Evolutionary conservation across 805 yeast genomes (phyloP), one percentile per base, ranked within the genome.

Genomic region (Starmerella roubikii): DNA sequence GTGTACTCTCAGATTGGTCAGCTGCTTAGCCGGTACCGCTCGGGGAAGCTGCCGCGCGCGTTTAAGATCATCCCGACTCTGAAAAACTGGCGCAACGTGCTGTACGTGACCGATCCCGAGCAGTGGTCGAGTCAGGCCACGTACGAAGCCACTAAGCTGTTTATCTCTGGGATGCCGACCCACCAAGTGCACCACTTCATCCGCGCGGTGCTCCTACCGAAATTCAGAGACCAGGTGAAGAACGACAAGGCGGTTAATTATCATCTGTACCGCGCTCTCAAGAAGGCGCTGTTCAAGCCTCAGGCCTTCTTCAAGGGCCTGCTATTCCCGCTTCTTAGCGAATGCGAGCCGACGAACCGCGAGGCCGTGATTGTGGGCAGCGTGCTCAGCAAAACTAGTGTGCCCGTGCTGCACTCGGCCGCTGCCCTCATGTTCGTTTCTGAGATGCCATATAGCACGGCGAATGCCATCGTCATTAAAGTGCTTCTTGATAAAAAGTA

Each of bases 291-390:
- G 39, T 91, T 91, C 67, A 91, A 91, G 59, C 98, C 99, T 23
- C 85, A 91, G 39, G 98, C 98, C 10, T 91, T 88, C 55, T 91
- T 88, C 71, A 88, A 85, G 60, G 99, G 98, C 1, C 85, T 91
- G 54, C 65, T 91, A 44, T 82, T 91, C 56, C 97, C 96, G 19
- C 66, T 91, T 42, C 81, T 85, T 15, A 93, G 84, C 53, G 70
- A 74, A n/a, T 81, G 81, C 38, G 48, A 55, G 23, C 86, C 97
- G 60, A 70, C 94, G 3, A 77, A 83, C 8, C 74, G 93, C 54
- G 99, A 91, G 59, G 97, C 98, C 4, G 75, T 91, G 45, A 85
- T 91, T 57, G 93, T 88, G 15, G 94, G 94, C 18, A 85, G 96
- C 22, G 84, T 91, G 9, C 67, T 91, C 44, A 67, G 83, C 17